Evolutionary conservation across 805 yeast species (phyloP).

Genomic region (Wickerhamiella musiphila): DNA sequence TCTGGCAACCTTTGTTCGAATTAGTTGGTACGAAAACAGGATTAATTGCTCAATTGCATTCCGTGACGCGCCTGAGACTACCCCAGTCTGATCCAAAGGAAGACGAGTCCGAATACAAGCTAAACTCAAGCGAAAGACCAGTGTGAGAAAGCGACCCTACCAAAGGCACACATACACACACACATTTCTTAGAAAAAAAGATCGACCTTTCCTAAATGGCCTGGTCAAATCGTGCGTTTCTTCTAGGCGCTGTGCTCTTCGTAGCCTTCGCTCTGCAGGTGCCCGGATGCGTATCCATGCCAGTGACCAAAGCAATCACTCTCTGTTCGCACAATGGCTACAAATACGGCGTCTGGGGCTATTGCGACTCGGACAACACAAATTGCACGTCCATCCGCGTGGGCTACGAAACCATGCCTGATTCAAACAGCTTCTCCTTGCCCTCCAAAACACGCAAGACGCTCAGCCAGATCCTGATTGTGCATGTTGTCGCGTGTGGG

Average conservation of each 20-base stretch:
- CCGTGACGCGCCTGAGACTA: too few relatives aligned
- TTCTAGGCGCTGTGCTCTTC: constrained; percentile 24
- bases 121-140: too few relatives aligned
- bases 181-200: too few relatives aligned
- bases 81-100: too few relatives aligned
- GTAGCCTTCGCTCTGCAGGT: constrained; percentile 41
- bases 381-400: constrained; percentile 27
- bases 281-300: constrained; percentile 42
- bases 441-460: constrained; percentile 45
- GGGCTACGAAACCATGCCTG: constrained; percentile 26
- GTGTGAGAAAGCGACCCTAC: too few relatives aligned
- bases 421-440: constrained; percentile 26
- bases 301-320: constrained; percentile 32
- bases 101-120: too few relatives aligned
- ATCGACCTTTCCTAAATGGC: too few relatives aligned
- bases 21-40: too few relatives aligned
- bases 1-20: too few relatives aligned
- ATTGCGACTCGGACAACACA: constrained; percentile 27
- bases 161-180: too few relatives aligned
- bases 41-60: too few relatives aligned
- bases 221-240: constrained; percentile 3
- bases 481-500: constrained; percentile 48
- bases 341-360: constrained; percentile 56
- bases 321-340: constrained; percentile 34
- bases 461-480: constrained; percentile 43